Percentiles rank a stretch among this genome's conserved stretches.
These are phyloP conservation scores for Colletotrichum chrysophilum DNA, from an alignment of 2,329 filamentous ascomycete genomes.

Conservation along the genomic window DNA sequence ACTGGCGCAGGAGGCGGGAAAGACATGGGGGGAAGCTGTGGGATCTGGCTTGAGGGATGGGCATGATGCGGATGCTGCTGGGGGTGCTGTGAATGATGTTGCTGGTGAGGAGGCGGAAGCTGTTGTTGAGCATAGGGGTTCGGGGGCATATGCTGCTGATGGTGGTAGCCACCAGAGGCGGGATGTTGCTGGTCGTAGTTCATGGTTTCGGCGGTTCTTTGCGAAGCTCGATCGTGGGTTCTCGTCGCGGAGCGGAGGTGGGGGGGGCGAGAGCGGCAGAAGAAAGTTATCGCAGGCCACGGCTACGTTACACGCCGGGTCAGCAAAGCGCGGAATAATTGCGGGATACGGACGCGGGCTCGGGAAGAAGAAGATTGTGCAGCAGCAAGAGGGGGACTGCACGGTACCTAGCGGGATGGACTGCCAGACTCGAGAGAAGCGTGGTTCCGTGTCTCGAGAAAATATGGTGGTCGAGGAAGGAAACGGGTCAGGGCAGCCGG, in stretches of 20 bases:
- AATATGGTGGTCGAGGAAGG: neutral
- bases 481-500: neutral
- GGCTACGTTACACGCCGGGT: neutral
- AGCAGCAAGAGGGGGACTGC: neutral
- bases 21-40: constrained; percentile 19
- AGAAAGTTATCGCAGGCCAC: neutral
- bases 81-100: neutral
- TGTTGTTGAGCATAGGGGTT: neutral
- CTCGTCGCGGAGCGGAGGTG: neutral
- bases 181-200: constrained; percentile 21
- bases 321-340: neutral
- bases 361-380: neutral
- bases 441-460: neutral
- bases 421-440: neutral
- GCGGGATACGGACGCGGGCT: neutral
- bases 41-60: constrained; percentile 14
- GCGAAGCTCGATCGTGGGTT: neutral
- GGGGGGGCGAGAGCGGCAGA: neutral
- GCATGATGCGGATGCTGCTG: neutral
- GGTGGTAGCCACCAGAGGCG: constrained; percentile 17
- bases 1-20: constrained; percentile 10
- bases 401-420: neutral
- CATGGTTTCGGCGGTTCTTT: neutral
- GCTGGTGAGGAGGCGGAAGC: neutral
- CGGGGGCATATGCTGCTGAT: neutral